These are phyloP conservation scores for Penicillium sp. DNA, from an alignment of 2,329 filamentous ascomycete species.

Conservation along the genomic window DNA sequence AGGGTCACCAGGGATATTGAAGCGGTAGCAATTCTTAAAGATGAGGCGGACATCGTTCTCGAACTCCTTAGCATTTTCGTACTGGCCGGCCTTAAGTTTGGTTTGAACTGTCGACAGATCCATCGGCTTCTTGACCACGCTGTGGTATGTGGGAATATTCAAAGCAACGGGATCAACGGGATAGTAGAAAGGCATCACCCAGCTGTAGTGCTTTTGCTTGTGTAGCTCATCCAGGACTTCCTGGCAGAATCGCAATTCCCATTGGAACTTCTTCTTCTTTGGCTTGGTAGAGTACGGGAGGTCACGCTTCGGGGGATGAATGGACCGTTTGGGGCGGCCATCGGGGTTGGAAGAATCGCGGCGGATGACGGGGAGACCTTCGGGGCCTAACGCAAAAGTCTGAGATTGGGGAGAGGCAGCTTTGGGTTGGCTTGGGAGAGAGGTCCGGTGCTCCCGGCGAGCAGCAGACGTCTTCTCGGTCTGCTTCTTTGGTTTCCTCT, in stretches of 20 bases:
- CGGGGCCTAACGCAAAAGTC: conserved; percentile 72
- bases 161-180: conserved; percentile 92
- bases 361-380: conserved; percentile 77
- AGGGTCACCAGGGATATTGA: conserved; percentile 77
- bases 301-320: conserved; percentile 89
- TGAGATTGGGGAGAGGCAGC: conserved; percentile 43
- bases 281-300: conserved; percentile 84
- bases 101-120: conserved; percentile 77
- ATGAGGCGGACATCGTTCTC: conserved; percentile 79
- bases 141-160: conserved; percentile 90
- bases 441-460: conserved; percentile 49
- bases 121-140: conserved; percentile 95
- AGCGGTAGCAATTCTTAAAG: conserved; percentile 85
- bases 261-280: conserved; percentile 84
- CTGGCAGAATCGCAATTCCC: conserved; percentile 87
- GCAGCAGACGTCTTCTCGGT: conserved; percentile 44
- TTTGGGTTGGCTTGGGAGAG: conserved; percentile 41
- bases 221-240: conserved; percentile 74
- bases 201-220: conserved; percentile 65
- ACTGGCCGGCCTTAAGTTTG: conserved; percentile 75
- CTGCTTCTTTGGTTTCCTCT: conserved; percentile 57
- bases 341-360: conserved; percentile 78
- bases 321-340: conserved; percentile 85
- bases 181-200: conserved; percentile 72
- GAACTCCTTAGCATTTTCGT: conserved; percentile 79